phyloP scores from a whole-genome alignment of 495 filamentous ascomycete species.

The Daldinia loculata region DNA sequence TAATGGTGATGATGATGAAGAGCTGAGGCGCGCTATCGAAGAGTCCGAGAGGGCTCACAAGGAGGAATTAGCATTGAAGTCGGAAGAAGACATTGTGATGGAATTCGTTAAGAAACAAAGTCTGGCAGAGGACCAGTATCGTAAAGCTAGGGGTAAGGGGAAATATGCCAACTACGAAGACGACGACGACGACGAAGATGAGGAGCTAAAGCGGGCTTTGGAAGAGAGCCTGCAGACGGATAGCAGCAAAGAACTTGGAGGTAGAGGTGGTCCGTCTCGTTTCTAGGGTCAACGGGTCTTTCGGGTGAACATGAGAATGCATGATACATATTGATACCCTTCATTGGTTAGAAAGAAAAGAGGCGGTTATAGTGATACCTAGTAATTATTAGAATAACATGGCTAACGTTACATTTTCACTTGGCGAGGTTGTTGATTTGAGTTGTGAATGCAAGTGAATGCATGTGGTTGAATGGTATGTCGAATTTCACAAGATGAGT shows the following conservation, averaged over 20 bases:
- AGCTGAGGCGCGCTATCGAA: slow-evolving; percentile 55
- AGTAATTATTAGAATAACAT: neutral
- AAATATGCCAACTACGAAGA: slow-evolving; percentile 23
- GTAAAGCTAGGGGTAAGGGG: slow-evolving; percentile 41
- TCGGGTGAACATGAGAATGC: slow-evolving; percentile 13
- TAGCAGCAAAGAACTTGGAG: slow-evolving; percentile 7
- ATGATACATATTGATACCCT: slow-evolving; percentile 14
- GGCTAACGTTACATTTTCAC: neutral
- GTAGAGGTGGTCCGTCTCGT: slow-evolving; percentile 39
- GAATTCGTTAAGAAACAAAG: slow-evolving; percentile 84
- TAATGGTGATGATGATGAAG: slow-evolving; percentile 53
- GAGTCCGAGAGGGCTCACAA: slow-evolving; percentile 55
- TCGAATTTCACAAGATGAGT: neutral
- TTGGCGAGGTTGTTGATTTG: neutral
- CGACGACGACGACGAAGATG: slow-evolving; percentile 52
- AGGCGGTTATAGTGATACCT: neutral
- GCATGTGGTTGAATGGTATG: neutral
- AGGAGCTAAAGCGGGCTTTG: slow-evolving; percentile 56
- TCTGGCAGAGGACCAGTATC: slow-evolving; percentile 68
- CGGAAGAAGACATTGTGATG: slow-evolving; percentile 77
- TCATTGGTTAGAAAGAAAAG: slow-evolving; percentile 2
- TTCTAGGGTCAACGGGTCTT: slow-evolving; percentile 10
- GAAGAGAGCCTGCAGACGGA: slow-evolving; percentile 56
- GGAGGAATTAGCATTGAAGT: slow-evolving; percentile 54
- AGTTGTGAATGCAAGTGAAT: neutral